Base-by-base conservation (phyloP, 179 eudicot genomes). In the Drosera spatulata region DNA sequence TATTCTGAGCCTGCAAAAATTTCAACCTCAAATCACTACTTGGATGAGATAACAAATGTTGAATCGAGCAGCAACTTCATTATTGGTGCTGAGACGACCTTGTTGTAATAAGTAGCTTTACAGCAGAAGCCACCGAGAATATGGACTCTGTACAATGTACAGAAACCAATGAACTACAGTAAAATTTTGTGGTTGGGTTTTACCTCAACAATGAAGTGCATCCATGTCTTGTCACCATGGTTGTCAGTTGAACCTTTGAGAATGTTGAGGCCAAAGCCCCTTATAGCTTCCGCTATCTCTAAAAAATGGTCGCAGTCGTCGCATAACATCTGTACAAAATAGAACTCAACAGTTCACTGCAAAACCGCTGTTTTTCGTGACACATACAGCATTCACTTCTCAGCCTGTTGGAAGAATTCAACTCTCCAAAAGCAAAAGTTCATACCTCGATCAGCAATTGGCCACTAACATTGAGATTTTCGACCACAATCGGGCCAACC, bases 201-300 rank as follows among this genome's bases (percentile, higher is more conserved):
- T 79, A 91, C 97, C 97, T 91, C 97, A 55, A 88, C 88, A 41
- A 91, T 77, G 67, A 85, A 91, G 63, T 82, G 74, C 76, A 88
- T 83, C 88, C 95, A 77, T 6, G 76, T 85, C 65, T 82, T 85
- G 48, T 83, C 77, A n/a, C 82, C 95, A 59, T 74, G 85, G 64
- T 63, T 71, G 62, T 88, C 88, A 3, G 88, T 79, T 56, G 74
- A 67, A 50, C 96, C 95, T 85, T 88, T 88, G 66, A 88, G 75
- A 70, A 91, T 79, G 22, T 78, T 75, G 65, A 91, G 67, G 63
- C 96, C 96, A 78, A 91, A 69, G 73, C 82, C 73, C 76, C 81
- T 80, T 61, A 91, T 74, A 55, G 81, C 79, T 65, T 91, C 95
- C 44, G 84, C 78, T 62, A 85, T 74, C 71, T 88, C 95, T 62